Conservation (phyloP, 1,284 basidiomycete species). For the Ustilago curta region DNA sequence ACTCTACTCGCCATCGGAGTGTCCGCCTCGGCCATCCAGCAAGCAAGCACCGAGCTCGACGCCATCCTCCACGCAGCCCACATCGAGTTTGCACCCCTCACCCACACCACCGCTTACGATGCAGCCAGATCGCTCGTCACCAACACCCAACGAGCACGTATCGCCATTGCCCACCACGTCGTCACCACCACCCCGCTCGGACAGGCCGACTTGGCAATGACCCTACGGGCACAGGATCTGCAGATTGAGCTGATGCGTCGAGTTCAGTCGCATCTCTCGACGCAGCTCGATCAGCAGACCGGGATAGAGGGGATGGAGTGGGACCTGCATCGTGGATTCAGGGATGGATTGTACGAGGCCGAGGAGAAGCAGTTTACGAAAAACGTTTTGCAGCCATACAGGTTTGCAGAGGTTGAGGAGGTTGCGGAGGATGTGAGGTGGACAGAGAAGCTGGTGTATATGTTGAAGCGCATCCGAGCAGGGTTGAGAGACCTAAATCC, state of each 20-base stretch:
- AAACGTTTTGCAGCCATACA: slow-evolving; percentile 1
- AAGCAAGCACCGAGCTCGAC: slow-evolving; percentile 6
- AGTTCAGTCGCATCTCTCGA: slow-evolving; percentile 5
- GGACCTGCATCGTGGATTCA: slow-evolving; percentile 18
- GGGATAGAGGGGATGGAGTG: slow-evolving; percentile 10
- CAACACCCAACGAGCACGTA: slow-evolving; percentile 13
- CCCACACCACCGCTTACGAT: not conserved
- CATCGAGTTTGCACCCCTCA: slow-evolving; percentile 1
- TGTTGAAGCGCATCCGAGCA: not conserved
- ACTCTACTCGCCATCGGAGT: slow-evolving; percentile 1
- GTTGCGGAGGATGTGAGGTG: not conserved
- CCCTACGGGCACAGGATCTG: slow-evolving; percentile 6
- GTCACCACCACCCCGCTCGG: not conserved
- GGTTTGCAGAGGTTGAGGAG: not conserved
- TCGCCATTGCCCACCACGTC: slow-evolving; percentile 20
- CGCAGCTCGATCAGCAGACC: slow-evolving; percentile 7
- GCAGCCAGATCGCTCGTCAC: slow-evolving; percentile 7
- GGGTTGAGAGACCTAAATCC: slow-evolving; percentile 6
- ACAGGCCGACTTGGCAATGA: not conserved
- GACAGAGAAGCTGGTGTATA: not conserved
- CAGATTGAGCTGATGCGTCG: slow-evolving; percentile 18
- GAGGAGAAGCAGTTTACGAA: slow-evolving; percentile 5
- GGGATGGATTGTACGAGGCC: slow-evolving; percentile 6
- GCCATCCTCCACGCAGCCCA: slow-evolving; percentile 1
- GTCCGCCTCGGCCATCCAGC: not conserved